A percentile compares a stretch with the other conserved stretches of the same genome.
Conservation (phyloP, 345 rosid genomes). For the Dipteronia dyeriana region DNA sequence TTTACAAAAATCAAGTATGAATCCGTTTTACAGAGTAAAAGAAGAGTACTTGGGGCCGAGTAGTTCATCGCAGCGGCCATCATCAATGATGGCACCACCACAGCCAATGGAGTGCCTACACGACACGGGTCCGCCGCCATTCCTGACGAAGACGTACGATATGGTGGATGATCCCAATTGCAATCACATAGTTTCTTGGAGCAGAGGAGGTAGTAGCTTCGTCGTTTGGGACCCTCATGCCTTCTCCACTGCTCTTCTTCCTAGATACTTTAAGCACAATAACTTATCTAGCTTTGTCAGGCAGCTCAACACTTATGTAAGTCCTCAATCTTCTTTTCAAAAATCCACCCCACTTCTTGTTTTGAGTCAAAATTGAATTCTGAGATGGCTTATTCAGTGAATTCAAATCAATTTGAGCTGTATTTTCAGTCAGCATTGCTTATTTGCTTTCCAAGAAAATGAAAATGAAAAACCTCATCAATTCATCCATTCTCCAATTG, state of each 20-base stretch:
- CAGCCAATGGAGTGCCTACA: slow-evolving; percentile 78
- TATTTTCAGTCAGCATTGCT: neutral
- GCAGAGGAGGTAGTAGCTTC: slow-evolving; percentile 62
- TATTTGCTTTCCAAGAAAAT: neutral
- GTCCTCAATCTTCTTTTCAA: slow-evolving; percentile 22
- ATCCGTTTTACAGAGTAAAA: slow-evolving; percentile 43
- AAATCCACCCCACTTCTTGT: neutral
- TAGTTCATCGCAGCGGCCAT: slow-evolving; percentile 16
- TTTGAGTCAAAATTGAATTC: neutral
- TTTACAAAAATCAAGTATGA: slow-evolving; percentile 36
- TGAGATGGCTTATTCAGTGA: neutral
- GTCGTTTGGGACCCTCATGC: slow-evolving; percentile 79
- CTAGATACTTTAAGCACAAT: slow-evolving; percentile 84
- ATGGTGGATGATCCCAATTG: slow-evolving; percentile 73
- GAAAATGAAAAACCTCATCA: neutral
- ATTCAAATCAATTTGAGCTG: neutral
- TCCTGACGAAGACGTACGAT: slow-evolving; percentile 77
- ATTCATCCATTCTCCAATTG: neutral
- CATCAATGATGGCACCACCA: slow-evolving; percentile 29
- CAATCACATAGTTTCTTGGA: slow-evolving; percentile 78
- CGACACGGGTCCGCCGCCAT: slow-evolving; percentile 80
- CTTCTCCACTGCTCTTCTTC: slow-evolving; percentile 67
- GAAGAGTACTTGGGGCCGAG: slow-evolving; percentile 41
- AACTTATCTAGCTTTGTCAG: slow-evolving; percentile 93
- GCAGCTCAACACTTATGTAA: slow-evolving; percentile 87